phyloP scores from a whole-genome alignment of 1,284 basidiomycete genomes.

The Cystobasidium slooffiae region DNA sequence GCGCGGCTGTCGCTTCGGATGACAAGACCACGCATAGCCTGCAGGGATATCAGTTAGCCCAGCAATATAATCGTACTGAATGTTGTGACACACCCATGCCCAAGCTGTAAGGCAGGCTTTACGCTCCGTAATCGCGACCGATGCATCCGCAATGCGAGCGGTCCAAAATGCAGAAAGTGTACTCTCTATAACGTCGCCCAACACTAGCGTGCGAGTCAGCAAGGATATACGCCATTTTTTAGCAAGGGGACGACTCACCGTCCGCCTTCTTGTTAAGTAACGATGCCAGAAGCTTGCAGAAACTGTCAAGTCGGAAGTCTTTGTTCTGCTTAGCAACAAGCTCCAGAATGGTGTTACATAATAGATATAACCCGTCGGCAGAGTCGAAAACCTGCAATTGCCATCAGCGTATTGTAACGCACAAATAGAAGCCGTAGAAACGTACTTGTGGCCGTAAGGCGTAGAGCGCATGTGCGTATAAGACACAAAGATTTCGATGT shows the following conservation, averaged over 20 bases:
- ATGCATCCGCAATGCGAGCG: slow-evolving; percentile 58
- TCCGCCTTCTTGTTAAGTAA: slow-evolving; percentile 75
- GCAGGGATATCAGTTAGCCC: slow-evolving; percentile 63
- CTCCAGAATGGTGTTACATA: slow-evolving; percentile 11
- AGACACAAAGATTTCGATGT: slow-evolving; percentile 67
- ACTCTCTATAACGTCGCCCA: slow-evolving; percentile 60
- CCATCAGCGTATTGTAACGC: slow-evolving; percentile 9
- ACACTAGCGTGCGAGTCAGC: slow-evolving; percentile 58
- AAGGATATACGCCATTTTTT: not conserved
- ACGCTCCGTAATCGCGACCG: slow-evolving; percentile 59
- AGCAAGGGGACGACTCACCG: slow-evolving; percentile 59
- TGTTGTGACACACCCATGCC: slow-evolving; percentile 66
- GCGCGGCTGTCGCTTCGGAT: slow-evolving; percentile 70
- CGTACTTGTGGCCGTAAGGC: slow-evolving; percentile 69
- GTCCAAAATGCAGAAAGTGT: slow-evolving; percentile 49
- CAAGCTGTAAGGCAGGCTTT: slow-evolving; percentile 66
- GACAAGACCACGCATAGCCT: slow-evolving; percentile 68
- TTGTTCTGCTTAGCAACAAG: slow-evolving; percentile 57
- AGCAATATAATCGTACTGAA: not conserved
- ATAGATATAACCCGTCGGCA: not conserved
- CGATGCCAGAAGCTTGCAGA: slow-evolving; percentile 68
- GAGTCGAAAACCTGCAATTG: slow-evolving; percentile 19
- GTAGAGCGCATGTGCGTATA: slow-evolving; percentile 71
- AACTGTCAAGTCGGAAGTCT: slow-evolving; percentile 66
- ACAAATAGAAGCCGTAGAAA: slow-evolving; percentile 37